Percentiles rank a stretch among this genome's conserved stretches.
These are phyloP conservation scores for Paecilomyces sp. DNA, from an alignment of 2,329 filamentous ascomycete species.

Conservation along the genomic window DNA sequence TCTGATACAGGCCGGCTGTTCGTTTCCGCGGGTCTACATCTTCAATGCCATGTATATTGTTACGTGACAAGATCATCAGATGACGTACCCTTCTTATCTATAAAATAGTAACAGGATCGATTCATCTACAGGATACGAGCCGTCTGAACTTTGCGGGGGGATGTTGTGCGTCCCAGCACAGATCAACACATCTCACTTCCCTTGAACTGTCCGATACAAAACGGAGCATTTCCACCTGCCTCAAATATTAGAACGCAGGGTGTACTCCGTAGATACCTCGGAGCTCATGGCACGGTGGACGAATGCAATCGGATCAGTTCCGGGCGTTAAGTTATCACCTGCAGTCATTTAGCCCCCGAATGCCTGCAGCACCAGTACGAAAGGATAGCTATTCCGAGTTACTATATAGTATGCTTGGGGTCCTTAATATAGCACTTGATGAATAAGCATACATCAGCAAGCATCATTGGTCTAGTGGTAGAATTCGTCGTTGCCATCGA, in stretches of 20 bases:
- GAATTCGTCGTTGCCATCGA: slow-evolving; percentile 41
- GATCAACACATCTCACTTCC: background rate
- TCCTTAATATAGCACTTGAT: too few species aligned
- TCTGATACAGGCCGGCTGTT: background rate
- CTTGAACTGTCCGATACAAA: background rate
- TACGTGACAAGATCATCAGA: background rate
- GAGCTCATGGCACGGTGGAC: too few species aligned
- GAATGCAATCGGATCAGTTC: too few species aligned
- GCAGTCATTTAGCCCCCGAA: too few species aligned
- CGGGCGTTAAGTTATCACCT: too few species aligned
- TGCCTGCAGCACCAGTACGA: too few species aligned
- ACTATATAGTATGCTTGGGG: too few species aligned
- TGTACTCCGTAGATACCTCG: too few species aligned
- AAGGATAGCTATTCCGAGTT: too few species aligned
- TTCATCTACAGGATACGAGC: background rate
- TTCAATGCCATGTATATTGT: background rate
- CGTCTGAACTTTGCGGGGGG: background rate
- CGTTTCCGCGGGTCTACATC: background rate
- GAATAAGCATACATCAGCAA: slow-evolving; percentile 1
- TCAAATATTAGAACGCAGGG: background rate
- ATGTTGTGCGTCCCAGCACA: background rate
- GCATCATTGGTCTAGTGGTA: slow-evolving; percentile 41
- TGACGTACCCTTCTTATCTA: background rate
- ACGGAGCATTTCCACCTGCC: background rate
- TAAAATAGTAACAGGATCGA: too few species aligned